These are phyloP conservation scores for Trichoderma sp. DNA, from an alignment of 2,329 filamentous ascomycete genomes.

Conservation along the genomic window DNA sequence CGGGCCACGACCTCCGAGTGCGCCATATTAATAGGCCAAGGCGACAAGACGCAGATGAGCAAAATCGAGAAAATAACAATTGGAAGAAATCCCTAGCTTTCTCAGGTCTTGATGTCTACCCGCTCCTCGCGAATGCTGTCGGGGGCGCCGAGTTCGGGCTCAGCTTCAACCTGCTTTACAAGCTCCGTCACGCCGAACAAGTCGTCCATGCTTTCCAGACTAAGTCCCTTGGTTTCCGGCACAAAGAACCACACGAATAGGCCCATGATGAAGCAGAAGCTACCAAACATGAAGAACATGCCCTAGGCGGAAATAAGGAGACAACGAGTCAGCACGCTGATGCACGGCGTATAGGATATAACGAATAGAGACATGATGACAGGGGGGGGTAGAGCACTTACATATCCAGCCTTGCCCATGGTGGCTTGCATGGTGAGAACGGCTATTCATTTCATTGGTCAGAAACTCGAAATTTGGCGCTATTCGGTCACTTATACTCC, in stretches of 20 bases:
- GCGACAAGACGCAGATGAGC: background rate
- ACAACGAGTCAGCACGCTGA: background rate
- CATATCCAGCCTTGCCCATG: conserved; percentile 49
- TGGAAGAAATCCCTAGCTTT: background rate
- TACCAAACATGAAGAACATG: conserved; percentile 71
- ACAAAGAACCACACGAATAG: conserved; percentile 69
- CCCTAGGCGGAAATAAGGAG: conserved; percentile 43
- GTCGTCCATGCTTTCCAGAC: conserved; percentile 68
- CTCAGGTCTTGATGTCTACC: conserved; percentile 29
- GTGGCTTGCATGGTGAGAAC: conserved; percentile 69
- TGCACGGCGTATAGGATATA: too few relatives aligned
- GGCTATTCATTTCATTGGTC: conserved; percentile 38
- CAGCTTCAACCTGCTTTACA: conserved; percentile 39
- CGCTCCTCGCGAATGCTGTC: conserved; percentile 38
- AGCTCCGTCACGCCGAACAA: conserved; percentile 63
- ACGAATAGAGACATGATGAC: background rate
- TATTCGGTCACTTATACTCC: background rate
- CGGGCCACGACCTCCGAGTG: background rate
- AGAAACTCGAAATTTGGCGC: background rate
- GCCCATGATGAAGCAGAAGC: conserved; percentile 67
- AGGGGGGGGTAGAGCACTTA: conserved; percentile 34
- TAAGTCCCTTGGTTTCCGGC: conserved; percentile 71
- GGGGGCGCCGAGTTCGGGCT: conserved; percentile 37
- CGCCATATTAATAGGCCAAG: background rate
- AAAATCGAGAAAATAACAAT: background rate